Evolutionary conservation across 768 basidiomycete genomes (phyloP), one percentile per base, ranked within the genome.

Genomic region (Collybia mongolica): DNA sequence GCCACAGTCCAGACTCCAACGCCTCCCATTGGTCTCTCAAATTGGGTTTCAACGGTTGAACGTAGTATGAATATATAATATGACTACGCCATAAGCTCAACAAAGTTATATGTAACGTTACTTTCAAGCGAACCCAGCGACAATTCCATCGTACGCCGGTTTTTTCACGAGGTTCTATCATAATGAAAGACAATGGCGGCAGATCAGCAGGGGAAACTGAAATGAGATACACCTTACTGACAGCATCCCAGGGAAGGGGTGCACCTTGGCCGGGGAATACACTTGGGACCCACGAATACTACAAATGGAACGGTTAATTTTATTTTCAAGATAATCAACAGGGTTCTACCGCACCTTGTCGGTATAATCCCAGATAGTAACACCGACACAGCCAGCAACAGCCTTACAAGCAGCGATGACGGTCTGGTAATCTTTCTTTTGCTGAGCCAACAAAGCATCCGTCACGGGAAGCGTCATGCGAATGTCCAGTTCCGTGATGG

Each of bases 401-500:
- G 67, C 67, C 51, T 74, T 71, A 61, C 84, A 86, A 18, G 81
- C 77, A 22, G 64, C 54, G 43, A 85, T 71, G 43, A 84, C 76
- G 14, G 71, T 73, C 61, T 74, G 65, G 55, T 83, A 86, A 60
- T 86, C 83, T 47, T 66, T 69, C 58, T 76, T 69, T 59, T 86
- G 82, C 58, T 84, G 81, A 32, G 65, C 69, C 32, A 79, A 67
- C 32, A 77, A 67, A 2, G 75, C 76, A 9, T 63, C 57, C 1
- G 80, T 81, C 19, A 69, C 72, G 15, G 82, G 83, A 15, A 79
- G 65, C 9, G 72, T 72, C 72, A 84, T 82, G 42, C 83, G 74
- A 60, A 81, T 83, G 58, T 86, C 84, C 42, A 87, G 73, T 60
- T 86, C 85, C 2, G 84, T 86, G 55, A 86, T 76, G 17, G 83